Evolutionary conservation across 139 green algal species (phyloP).

Genomic region (Klebsormidium nitens): DNA sequence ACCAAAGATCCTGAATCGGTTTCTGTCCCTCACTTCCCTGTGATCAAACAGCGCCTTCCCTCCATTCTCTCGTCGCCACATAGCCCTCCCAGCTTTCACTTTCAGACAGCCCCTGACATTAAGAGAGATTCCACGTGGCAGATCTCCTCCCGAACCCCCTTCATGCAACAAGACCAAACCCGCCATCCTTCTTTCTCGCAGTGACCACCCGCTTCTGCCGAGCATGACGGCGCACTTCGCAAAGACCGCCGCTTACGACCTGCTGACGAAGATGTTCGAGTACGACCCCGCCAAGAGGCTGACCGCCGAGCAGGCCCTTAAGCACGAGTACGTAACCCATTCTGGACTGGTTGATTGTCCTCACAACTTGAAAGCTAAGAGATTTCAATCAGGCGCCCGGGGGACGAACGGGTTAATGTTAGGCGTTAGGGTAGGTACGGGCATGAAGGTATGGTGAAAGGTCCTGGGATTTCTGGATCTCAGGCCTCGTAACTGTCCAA

Average conservation of each 20-base stretch:
- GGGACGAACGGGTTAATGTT: no score
- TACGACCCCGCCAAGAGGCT: conserved; percentile 31
- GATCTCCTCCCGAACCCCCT: neutral
- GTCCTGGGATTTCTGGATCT: no score
- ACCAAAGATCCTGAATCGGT: no score
- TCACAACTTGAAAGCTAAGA: neutral
- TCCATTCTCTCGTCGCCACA: neutral
- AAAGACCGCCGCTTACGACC: conserved; percentile 12
- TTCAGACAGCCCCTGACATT: neutral
- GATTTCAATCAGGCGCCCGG: no score
- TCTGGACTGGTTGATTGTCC: neutral
- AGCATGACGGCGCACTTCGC: neutral
- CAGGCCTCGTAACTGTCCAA: no score
- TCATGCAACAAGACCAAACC: conserved; percentile 16
- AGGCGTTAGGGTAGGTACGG: no score
- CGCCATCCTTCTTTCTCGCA: neutral
- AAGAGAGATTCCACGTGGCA: neutral
- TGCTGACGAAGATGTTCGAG: conserved; percentile 15
- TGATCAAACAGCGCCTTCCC: no score
- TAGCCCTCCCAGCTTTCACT: neutral
- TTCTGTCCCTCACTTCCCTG: no score
- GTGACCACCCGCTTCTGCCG: neutral
- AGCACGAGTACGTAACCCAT: conserved; percentile 29
- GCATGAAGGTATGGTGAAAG: no score
- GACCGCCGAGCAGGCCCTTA: conserved; percentile 26